Conservation (phyloP, 768 basidiomycete species). For the Clavaria fumosa region DNA sequence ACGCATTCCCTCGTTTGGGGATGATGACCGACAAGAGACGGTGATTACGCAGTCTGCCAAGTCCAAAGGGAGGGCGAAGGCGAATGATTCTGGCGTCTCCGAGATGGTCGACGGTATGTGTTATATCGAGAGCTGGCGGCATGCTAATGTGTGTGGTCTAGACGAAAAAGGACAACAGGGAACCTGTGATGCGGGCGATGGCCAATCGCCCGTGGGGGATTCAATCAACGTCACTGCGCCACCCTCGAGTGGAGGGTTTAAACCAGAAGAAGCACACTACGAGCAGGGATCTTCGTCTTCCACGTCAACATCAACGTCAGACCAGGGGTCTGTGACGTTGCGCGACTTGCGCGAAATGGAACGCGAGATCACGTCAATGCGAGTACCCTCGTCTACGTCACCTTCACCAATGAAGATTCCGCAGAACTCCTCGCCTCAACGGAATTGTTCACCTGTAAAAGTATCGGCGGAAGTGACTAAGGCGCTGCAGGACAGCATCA, state of each 20-base stretch:
- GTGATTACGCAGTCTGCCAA: background rate
- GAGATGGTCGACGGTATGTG: slow-evolving; percentile 29
- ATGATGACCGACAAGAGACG: slow-evolving; percentile 18
- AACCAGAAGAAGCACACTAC: too few species aligned
- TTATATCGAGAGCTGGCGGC: background rate
- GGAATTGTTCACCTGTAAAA: slow-evolving; percentile 23
- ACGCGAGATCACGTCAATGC: slow-evolving; percentile 15
- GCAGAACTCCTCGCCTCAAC: slow-evolving; percentile 4
- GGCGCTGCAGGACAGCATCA: slow-evolving; percentile 54
- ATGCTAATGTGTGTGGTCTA: background rate
- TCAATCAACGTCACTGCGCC: background rate
- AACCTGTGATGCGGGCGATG: background rate
- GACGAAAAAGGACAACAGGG: too few species aligned
- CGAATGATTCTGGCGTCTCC: slow-evolving; percentile 9
- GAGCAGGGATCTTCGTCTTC: background rate
- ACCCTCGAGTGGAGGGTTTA: too few species aligned
- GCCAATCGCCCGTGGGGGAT: background rate
- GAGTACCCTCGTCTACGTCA: slow-evolving; percentile 45
- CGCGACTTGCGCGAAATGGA: slow-evolving; percentile 14
- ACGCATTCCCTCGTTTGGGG: slow-evolving; percentile 21
- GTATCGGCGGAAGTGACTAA: slow-evolving; percentile 34
- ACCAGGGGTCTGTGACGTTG: background rate
- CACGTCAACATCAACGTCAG: background rate
- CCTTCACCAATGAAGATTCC: slow-evolving; percentile 38
- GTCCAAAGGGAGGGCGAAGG: slow-evolving; percentile 11